Conservation (phyloP, 805 yeast species). For the Wickerhamiella azymoides region DNA sequence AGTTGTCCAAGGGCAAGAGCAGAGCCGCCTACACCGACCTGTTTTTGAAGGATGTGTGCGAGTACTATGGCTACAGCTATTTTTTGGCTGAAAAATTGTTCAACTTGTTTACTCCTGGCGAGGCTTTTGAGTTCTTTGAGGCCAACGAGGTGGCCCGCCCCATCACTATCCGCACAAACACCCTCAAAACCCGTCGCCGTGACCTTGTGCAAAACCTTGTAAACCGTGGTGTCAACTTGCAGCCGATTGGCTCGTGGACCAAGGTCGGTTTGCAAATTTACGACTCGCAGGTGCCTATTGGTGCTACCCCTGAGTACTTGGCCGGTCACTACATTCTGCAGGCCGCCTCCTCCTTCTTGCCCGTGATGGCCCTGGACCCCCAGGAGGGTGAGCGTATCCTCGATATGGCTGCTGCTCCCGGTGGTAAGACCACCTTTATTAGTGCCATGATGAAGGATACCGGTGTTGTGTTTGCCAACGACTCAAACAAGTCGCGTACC, state of each 20-base stretch:
- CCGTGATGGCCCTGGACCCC: slow-evolving; percentile 97
- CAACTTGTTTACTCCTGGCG: slow-evolving; percentile 82
- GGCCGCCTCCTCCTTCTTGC: slow-evolving; percentile 96
- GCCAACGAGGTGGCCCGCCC: slow-evolving; percentile 97
- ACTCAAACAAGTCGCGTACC: slow-evolving; percentile 90
- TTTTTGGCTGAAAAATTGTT: slow-evolving; percentile 89
- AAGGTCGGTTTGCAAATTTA: slow-evolving; percentile 95
- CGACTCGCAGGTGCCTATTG: slow-evolving; percentile 98
- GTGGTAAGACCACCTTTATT: slow-evolving; percentile 93
- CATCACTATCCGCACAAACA: slow-evolving; percentile 93
- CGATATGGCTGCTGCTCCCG: slow-evolving; percentile 99
- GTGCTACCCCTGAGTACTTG: slow-evolving; percentile 97
- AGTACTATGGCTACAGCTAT: slow-evolving; percentile 85
- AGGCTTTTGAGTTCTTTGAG: slow-evolving; percentile 96
- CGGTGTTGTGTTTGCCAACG: slow-evolving; percentile 94
- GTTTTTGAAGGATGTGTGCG: slow-evolving; percentile 72
- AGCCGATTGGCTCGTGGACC: slow-evolving; percentile 96
- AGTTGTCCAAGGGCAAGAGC: slow-evolving; percentile 49
- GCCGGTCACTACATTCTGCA: slow-evolving; percentile 97
- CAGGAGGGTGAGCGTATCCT: slow-evolving; percentile 88
- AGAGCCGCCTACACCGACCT: slow-evolving; percentile 73
- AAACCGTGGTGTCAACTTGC: slow-evolving; percentile 92
- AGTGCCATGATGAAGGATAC: slow-evolving; percentile 97
- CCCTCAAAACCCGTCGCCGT: slow-evolving; percentile 85
- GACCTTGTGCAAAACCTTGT: slow-evolving; percentile 90